These are phyloP conservation scores for Colletotrichum theobromicola DNA, from an alignment of 2,329 filamentous ascomycete genomes.

Conservation along the genomic window DNA sequence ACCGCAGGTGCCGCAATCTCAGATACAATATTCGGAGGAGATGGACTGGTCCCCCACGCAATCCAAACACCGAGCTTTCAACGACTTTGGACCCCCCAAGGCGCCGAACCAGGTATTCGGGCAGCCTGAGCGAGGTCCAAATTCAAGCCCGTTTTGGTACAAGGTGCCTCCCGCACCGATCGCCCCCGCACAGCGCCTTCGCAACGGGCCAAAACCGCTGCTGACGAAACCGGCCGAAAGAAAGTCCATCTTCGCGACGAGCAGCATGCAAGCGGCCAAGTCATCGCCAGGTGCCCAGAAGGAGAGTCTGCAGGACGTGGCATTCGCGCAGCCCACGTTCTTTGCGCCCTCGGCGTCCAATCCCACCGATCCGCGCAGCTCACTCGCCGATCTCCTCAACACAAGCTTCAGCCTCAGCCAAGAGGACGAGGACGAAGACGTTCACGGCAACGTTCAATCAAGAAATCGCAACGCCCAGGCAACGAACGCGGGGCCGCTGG, in stretches of 20 bases:
- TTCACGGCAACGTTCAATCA: neutral
- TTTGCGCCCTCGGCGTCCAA: slow-evolving; percentile 51
- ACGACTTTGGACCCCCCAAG: slow-evolving; percentile 43
- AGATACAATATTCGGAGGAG: slow-evolving; percentile 52
- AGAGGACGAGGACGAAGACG: slow-evolving; percentile 24
- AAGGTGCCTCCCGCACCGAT: slow-evolving; percentile 72
- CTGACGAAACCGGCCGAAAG: slow-evolving; percentile 51
- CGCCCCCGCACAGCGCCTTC: slow-evolving; percentile 65
- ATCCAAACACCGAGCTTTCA: slow-evolving; percentile 62
- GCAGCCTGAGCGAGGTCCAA: slow-evolving; percentile 47
- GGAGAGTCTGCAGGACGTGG: slow-evolving; percentile 30
- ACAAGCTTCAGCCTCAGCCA: slow-evolving; percentile 47
- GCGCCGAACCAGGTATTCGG: slow-evolving; percentile 49
- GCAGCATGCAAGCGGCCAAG: slow-evolving; percentile 18
- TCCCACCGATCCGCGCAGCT: slow-evolving; percentile 44
- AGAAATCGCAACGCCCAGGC: neutral
- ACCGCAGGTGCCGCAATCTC: slow-evolving; percentile 19
- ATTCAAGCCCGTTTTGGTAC: slow-evolving; percentile 68
- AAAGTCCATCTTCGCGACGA: slow-evolving; percentile 57
- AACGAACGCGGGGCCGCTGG: neutral
- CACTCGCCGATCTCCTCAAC: slow-evolving; percentile 49
- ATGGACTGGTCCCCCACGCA: slow-evolving; percentile 79
- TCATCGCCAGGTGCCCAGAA: slow-evolving; percentile 5
- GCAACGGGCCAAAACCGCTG: slow-evolving; percentile 65
- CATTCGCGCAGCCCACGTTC: slow-evolving; percentile 66